Base-by-base conservation (phyloP, 1,139 yeast genomes). In the Nakaseomyces delphensis region DNA sequence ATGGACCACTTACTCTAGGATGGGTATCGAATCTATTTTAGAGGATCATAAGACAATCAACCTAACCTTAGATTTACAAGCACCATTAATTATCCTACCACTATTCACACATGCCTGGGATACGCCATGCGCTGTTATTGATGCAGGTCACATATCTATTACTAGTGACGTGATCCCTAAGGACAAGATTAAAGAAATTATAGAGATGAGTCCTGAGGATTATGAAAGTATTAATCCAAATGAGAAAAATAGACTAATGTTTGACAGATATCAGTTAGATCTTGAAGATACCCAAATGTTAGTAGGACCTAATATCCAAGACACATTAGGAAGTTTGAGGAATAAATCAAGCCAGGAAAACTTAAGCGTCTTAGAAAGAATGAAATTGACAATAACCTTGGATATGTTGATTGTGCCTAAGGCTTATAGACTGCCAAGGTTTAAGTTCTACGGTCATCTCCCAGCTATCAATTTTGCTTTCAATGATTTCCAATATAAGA, bases 121-220 rank as follows among this genome's bases (percentile, higher is more conserved):
- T 35, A 79, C 96, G 0, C 94, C 96, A 0, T 95, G 95, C 47
- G 89, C 91, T 3, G 77, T 91, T 11, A 70, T 93, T 44, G 98
- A 93, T 71, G 96, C 97, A 11, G 99, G 99, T 56, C 96, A 91
- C 60, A 81, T 93, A 27, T 80, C 89, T 54, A 78, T 91, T 6
- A 66, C 71, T 2, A 85, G 96, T 60, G 91, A 87, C 50, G 70
- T 89, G 38, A 95, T 82, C 1, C 85, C 85, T 39, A 76, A 76
- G 52, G 73, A 75, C 3, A 77, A 76, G 40, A 74, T 87, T 31
- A 79, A 81, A 42, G 81, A 81, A 48, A 76, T 89, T 41, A 86
- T 81, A 54, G 68, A 76, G 7, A 78, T 85, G 58, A 69, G 72
- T 35, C 71, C 76, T 5, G 75, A 75, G 38, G 76, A 72, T 47